A percentile compares a stretch with the other conserved stretches of the same genome.
These are phyloP conservation scores for Circinella umbellata DNA, from an alignment of 371 early-diverging fungal species.

Conservation along the genomic window DNA sequence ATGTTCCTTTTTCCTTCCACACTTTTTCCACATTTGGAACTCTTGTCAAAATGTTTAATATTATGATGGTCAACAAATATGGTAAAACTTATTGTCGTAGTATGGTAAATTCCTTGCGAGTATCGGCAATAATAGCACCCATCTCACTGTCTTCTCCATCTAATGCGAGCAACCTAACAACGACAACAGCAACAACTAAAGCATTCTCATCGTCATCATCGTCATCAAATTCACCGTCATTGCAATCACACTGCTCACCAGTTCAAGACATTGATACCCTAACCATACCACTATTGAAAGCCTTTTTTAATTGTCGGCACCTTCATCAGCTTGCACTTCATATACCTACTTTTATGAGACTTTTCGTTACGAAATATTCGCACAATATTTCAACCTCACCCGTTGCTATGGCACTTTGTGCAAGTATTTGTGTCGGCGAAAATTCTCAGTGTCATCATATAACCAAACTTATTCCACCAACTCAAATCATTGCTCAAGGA, in stretches of 20 bases:
- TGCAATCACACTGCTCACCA: neutral
- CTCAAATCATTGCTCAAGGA: neutral
- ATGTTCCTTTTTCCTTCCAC: slow-evolving; percentile 14
- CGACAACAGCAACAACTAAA: neutral
- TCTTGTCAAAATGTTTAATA: slow-evolving; percentile 14
- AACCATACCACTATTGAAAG: slow-evolving; percentile 9
- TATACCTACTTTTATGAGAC: slow-evolving; percentile 7
- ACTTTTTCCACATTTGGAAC: slow-evolving; percentile 5
- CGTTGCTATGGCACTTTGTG: slow-evolving; percentile 20
- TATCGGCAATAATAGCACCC: neutral
- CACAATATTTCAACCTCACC: slow-evolving; percentile 7
- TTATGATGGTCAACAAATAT: slow-evolving; percentile 16
- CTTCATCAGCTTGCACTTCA: slow-evolving; percentile 14
- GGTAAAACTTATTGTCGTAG: slow-evolving; percentile 17
- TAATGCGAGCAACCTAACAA: too few species aligned
- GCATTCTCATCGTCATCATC: too few species aligned
- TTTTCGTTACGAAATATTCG: slow-evolving; percentile 8
- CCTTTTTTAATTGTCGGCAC: slow-evolving; percentile 11
- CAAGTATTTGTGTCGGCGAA: slow-evolving; percentile 13
- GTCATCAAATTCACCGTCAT: neutral
- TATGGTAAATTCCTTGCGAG: slow-evolving; percentile 11
- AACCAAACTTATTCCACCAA: neutral
- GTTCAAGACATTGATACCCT: neutral
- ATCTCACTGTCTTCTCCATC: neutral
- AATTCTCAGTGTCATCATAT: slow-evolving; percentile 10